Conservation (phyloP, 306 rosid species). For the Inga laurina region DNA sequence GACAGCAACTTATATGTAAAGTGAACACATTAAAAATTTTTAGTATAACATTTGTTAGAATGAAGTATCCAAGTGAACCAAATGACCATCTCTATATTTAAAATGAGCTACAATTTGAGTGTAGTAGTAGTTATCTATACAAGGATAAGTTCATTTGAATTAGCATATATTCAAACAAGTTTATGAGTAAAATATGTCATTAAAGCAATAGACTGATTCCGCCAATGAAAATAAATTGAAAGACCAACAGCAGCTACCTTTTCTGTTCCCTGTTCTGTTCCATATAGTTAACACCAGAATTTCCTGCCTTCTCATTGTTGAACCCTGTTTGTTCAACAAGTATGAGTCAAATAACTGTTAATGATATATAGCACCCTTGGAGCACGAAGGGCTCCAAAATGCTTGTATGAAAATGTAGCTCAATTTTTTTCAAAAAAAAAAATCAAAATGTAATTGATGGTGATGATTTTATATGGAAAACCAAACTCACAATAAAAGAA, state of each 20-base stretch:
- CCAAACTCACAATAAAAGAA: not conserved
- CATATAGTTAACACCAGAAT: constrained; percentile 37
- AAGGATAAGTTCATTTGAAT: not conserved
- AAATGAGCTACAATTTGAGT: not conserved
- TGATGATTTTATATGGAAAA: not conserved
- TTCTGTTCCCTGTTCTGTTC: constrained; percentile 49
- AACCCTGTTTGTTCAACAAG: constrained; percentile 51
- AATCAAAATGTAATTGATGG: not conserved
- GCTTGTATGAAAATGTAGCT: not conserved
- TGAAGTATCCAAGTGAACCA: not conserved
- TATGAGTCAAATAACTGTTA: constrained; percentile 21
- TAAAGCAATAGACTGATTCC: not conserved
- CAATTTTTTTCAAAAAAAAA: not conserved
- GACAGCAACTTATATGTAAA: not conserved
- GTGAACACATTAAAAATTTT: not conserved
- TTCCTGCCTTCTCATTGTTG: constrained; percentile 45
- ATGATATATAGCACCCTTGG: not conserved
- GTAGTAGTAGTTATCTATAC: not conserved
- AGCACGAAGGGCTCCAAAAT: not conserved
- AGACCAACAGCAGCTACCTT: constrained; percentile 56
- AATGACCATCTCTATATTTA: constrained; percentile 4
- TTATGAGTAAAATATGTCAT: not conserved
- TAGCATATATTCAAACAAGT: not conserved
- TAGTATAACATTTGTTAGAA: not conserved
- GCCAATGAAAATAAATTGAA: not conserved